Evolutionary conservation across 768 basidiomycete species (phyloP).

Genomic region (Lyophyllum decastes): DNA sequence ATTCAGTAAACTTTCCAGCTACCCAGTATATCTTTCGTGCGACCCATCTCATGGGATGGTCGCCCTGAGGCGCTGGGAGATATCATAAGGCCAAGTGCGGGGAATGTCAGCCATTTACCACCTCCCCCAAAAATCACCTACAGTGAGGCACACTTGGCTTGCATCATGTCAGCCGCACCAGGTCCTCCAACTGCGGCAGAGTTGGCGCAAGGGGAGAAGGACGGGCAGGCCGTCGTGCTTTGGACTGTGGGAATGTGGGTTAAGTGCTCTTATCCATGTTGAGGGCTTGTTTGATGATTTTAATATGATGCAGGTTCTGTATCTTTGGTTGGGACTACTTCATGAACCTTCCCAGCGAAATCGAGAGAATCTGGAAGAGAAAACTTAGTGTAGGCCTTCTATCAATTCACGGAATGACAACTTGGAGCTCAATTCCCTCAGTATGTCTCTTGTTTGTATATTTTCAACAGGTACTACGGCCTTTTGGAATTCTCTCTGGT

Average conservation of each 20-base stretch:
- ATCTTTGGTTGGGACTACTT: conserved; percentile 29
- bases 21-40: too few species aligned
- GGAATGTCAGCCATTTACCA: too few species aligned
- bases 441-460: conserved; percentile 18
- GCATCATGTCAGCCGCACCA: background rate
- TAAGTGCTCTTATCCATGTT: background rate
- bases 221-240: conserved; percentile 23
- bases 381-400: conserved; percentile 18
- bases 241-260: conserved; percentile 27
- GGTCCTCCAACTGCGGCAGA: conserved; percentile 9
- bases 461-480: conserved; percentile 25
- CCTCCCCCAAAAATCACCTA: too few species aligned
- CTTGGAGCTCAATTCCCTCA: conserved; percentile 1
- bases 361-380: conserved; percentile 24
- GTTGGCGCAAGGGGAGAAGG: conserved; percentile 17
- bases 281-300: background rate
- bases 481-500: conserved; percentile 18
- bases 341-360: conserved; percentile 24
- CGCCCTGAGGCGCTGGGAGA: too few species aligned
- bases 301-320: conserved; percentile 22
- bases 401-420: background rate
- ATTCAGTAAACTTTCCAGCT: background rate
- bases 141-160: too few species aligned
- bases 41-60: too few species aligned
- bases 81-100: too few species aligned